These are phyloP conservation scores for Pseudohalonectria lignicola DNA, from an alignment of 2,329 filamentous ascomycete genomes.

Conservation along the genomic window DNA sequence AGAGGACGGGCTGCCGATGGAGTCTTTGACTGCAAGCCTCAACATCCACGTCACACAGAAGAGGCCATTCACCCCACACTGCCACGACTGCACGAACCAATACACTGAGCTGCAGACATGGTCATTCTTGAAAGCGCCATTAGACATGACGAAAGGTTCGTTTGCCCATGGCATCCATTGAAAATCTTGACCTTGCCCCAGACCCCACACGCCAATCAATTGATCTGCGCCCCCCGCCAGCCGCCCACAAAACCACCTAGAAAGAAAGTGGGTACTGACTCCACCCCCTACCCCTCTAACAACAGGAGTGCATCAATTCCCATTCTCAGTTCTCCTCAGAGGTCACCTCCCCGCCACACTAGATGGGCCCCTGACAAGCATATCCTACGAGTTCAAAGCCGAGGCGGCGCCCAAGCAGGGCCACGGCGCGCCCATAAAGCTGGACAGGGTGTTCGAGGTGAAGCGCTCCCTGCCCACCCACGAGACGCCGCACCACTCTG, in stretches of 20 bases:
- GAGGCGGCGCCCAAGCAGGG: constrained; percentile 50
- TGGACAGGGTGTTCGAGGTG: constrained; percentile 59
- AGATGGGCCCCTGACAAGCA: constrained; percentile 58
- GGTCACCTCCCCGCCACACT: constrained; percentile 80
- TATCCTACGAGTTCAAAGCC: constrained; percentile 71
- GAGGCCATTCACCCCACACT: constrained; percentile 71
- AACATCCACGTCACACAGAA: constrained; percentile 64
- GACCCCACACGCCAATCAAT: too few species aligned
- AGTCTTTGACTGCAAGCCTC: constrained; percentile 63
- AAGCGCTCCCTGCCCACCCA: constrained; percentile 66
- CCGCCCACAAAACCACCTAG: too few species aligned
- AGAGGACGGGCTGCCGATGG: constrained; percentile 55
- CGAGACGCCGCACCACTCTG: constrained; percentile 73
- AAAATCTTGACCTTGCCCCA: background rate
- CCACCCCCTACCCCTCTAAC: background rate
- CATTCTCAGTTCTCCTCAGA: constrained; percentile 78
- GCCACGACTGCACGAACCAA: constrained; percentile 62
- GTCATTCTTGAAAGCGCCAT: constrained; percentile 57
- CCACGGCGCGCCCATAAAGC: constrained; percentile 36
- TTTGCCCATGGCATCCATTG: constrained; percentile 1
- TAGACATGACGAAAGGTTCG: constrained; percentile 37
- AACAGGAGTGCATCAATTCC: constrained; percentile 61
- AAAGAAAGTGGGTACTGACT: too few species aligned
- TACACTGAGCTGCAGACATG: constrained; percentile 67
- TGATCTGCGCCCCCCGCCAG: too few species aligned